Evolutionary conservation across 2,329 filamentous ascomycete genomes (phyloP), one percentile per base, ranked within the genome.

Genomic region (Cladophialophora psammophila): DNA sequence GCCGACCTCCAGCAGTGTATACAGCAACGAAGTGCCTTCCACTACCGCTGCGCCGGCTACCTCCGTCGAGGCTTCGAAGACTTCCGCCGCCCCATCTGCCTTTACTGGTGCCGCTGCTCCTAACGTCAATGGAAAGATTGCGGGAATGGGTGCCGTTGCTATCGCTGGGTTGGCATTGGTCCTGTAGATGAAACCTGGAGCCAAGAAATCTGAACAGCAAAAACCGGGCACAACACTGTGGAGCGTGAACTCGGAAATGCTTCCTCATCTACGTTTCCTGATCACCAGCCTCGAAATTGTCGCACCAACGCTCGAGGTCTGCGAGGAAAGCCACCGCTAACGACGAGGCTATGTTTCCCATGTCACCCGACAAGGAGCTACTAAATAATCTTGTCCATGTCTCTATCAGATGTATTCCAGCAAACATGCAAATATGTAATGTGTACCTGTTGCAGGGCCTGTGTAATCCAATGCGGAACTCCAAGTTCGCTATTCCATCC

Each of bases 101-200:
- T 68, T 56, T 32, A 67, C 63, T n/a, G 68, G 68, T 10, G 68
- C 66, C 35, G 66, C 63, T 34, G 64, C 36, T 5, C 52, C 58
- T n/a, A 67, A 64, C 34, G 48, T 59, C 56, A 62, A 64, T 12
- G 68, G 58, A 32, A 68, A 66, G 38, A 48, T 66, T n/a, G 63
- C 65, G 9, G 68, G 68, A 20, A 53, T 68, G 20, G 68, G 65
- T 34, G 68, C 68, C 32, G n/a, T 70, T 45, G 68, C 66, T 32
- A 31, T 68, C 9, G 68, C 68, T 65, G 68, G 68, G n/a, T 61
- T 70, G 65, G 68, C 66, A 45, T 57, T 70, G 52, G 60, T 68
- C 26, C 55, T 70, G 66, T 70, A 70, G 52, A 57, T 40, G 8
- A 31, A 38, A 31, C 40, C 10, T 15, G 18, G 18, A 15, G 34